Conservation (phyloP, 148 eudicot genomes). For the Chenopodium quinoa region DNA sequence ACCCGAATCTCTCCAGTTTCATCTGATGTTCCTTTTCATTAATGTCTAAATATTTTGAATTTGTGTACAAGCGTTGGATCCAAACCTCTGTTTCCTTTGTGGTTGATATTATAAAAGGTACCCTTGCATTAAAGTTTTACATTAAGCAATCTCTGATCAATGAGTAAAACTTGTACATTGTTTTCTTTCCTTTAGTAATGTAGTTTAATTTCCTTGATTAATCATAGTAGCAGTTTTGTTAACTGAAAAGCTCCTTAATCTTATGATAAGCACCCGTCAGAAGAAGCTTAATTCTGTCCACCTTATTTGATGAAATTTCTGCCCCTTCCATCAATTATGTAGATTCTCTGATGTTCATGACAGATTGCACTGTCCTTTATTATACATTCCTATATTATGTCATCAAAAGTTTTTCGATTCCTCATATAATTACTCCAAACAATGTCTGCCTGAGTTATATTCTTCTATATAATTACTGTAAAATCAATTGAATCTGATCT, state of each 20-base stretch:
- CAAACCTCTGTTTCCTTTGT: slow-evolving; percentile 21
- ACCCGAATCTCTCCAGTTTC: slow-evolving; percentile 22
- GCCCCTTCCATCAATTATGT: neutral
- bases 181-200: neutral
- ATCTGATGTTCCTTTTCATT: slow-evolving; percentile 34
- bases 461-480: too few relatives aligned
- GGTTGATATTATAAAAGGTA: slow-evolving; percentile 32
- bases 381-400: neutral
- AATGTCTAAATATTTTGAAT: slow-evolving; percentile 33
- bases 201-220: slow-evolving; percentile 12
- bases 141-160: slow-evolving; percentile 23
- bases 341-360: slow-evolving; percentile 12
- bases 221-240: neutral
- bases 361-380: slow-evolving; percentile 9
- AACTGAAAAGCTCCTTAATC: slow-evolving; percentile 11
- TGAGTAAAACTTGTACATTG: slow-evolving; percentile 26
- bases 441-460: neutral
- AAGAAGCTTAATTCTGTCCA: slow-evolving; percentile 1
- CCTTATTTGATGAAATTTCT: slow-evolving; percentile 13
- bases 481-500: too few relatives aligned
- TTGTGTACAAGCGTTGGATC: slow-evolving; percentile 33
- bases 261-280: slow-evolving; percentile 3
- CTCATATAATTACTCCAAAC: slow-evolving; percentile 2
- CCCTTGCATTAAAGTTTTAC: slow-evolving; percentile 24
- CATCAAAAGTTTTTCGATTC: neutral